Base-by-base conservation (phyloP, 179 eudicot species). In the Gypsophila paniculata region DNA sequence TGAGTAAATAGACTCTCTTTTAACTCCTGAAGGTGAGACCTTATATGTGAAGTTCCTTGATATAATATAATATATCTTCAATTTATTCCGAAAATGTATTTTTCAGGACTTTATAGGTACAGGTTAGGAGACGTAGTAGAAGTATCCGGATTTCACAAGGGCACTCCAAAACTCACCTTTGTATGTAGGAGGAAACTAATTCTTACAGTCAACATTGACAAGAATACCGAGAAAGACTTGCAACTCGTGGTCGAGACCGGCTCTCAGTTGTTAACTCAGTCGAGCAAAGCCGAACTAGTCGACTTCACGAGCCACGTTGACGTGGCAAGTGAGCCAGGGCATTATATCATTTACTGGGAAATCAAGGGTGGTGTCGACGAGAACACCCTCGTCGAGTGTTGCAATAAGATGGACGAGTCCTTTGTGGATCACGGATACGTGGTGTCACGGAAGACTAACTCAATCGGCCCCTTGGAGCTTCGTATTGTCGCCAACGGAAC, bases 281-380 rank as follows among this genome's bases (percentile, higher is more conserved):
- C 42, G 55, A 62, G 82, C 0, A 68, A 55, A 64, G 91, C 86
- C 8, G 96, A 90, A 81, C 81, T 90, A 10, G 84, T 90, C 14
- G 96, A 90, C 38, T 90, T 88, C 87, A 88, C 93, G 21, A 88
- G 92, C 88, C 88, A 88, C 29, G 96, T 93, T 18, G 70, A 85
- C n/a, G 63, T 82, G 25, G 72, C 76, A 0, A 74, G 64, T 49
- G 79, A 76, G n/a, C 96, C 96, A 0, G 96, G 96, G 0, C 96
- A 88, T 69, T 88, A 90, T 55, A 59, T 86, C 6, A 82, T 90
- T n/a, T 90, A 86, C 75, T 90, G 96, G 96, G 96, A 90, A 72
- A 82, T 90, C 77, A 81, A 85, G 67, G 96, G 90, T 0, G 84
- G 82, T 8, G 89, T 78, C n/a, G 86, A 82, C 3, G 90, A 84